Evolutionary conservation across 306 rosid genomes (phyloP), one percentile per base, ranked within the genome.

Genomic region (Quercus rubra): DNA sequence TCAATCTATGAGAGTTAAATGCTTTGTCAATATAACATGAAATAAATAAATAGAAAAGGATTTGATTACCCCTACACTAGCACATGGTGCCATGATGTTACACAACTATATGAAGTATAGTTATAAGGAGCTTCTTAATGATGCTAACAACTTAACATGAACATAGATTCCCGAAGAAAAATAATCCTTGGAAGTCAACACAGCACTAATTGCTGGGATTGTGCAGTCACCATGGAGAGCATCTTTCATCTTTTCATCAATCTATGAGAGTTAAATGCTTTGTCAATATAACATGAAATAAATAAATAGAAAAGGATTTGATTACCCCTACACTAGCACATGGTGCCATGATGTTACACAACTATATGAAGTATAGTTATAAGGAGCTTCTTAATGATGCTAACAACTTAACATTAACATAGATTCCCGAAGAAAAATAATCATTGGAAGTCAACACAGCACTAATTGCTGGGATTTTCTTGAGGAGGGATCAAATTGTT

Each of bases 171-270:
- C 52, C 0, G 14, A 46, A 11, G 52, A 46, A 4, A 46, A 11
- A 46, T 46, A 46, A 46, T 46, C 52, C 14, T 46, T 46, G 52
- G 52, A 46, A 46, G 13, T 46, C 14, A 46, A 46, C 14, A 41
- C 49, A 61, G 25, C 23, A 80, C 49, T n/a, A n/a, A n/a, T n/a
- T n/a, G n/a, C n/a, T n/a, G n/a, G n/a, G n/a, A n/a, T n/a, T n/a
- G 97, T 95, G 83, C 98, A 91, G 76, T 90, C 98, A 86, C 67
- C 95, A 85, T 95, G 99, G 82, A 93, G 98, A 54, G 98, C 93
- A 51, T 93, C 98, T 88, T 92, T 92, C 99, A 95, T 95, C 85
- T 80, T 89, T 81, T 95, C 99, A 80, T 93, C 99, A 83, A 95
- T 95, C 99, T 95, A 86, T 84, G 82, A 84, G 73, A 54, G 56